Evolutionary conservation across 257 asterid species (phyloP), one percentile per base, ranked within the genome.

Genomic region (Misopates orontium): DNA sequence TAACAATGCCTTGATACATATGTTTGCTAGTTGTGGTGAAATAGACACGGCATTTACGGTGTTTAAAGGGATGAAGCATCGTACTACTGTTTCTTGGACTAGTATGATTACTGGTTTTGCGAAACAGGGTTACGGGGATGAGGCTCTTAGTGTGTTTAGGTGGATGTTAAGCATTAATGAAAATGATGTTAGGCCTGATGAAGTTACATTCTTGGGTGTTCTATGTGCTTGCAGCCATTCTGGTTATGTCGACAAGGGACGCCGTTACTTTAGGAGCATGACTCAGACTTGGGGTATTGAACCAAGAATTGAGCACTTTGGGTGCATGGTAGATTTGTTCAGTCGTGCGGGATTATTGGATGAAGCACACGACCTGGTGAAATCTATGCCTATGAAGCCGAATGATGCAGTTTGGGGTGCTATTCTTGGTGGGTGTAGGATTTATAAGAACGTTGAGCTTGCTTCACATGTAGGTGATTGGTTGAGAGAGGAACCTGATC

Each of bases 1-100:
- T 65, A 42, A 82, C 60, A 91, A 91, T 56, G 79, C 95, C 10
- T 75, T 91, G 73, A 76, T 88, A 56, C 92, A 91, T 64, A 86
- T 88, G 98, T 91, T 83, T 72, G 88, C 96, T 10, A 80, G 90
- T 71, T 91, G 96, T 77, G 94, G 96, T 15, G 90, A 75, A 32
- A 85, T 88, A 5, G 78, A 75, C 42, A 81, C 82, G 54, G 95
- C 95, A 54, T 75, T 59, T 71, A 39, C 50, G 16, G 70, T 91
- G 52, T 91, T 91, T 60, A 69, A 54, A 45, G 67, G 25, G 49
- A 85, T 88, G 91, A 65, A 68, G 17, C 57, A 56, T 52, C 87
- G 78, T 71, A 88, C 83, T 41, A 62, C 64, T 0, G 74, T 91
- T 74, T 84, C 95, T 63, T 91, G 98, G 98, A 82, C 91, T 23